A percentile compares a stretch with the other conserved stretches of the same genome.
These are phyloP conservation scores for Zasmidium cellare DNA, from an alignment of 2,329 filamentous ascomycete genomes.

Conservation along the genomic window DNA sequence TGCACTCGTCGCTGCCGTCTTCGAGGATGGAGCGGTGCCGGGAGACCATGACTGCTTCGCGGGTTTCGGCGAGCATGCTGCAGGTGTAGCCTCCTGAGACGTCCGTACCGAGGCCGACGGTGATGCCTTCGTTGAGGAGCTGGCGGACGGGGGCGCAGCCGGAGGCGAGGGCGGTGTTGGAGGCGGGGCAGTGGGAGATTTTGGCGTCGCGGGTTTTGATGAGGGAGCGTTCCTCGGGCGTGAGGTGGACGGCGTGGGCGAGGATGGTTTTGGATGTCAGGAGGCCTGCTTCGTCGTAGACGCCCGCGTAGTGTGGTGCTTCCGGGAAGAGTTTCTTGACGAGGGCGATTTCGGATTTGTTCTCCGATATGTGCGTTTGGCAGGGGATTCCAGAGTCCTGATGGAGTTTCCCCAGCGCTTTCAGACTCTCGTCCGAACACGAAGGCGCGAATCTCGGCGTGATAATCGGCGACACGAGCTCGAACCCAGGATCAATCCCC, in stretches of 20 bases:
- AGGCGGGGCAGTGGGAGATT: constrained; percentile 83
- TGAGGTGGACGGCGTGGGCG: constrained; percentile 80
- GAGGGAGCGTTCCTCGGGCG: constrained; percentile 63
- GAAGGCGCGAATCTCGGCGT: constrained; percentile 67
- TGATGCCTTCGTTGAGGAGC: constrained; percentile 72
- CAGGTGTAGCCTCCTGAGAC: constrained; percentile 84
- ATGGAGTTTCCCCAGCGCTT: constrained; percentile 64
- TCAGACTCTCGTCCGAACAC: constrained; percentile 58
- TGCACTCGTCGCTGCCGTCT: constrained; percentile 47
- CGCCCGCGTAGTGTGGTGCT: constrained; percentile 64
- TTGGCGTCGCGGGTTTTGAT: constrained; percentile 64
- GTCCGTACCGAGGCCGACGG: constrained; percentile 86
- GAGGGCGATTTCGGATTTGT: constrained; percentile 69
- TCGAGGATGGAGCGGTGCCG: constrained; percentile 64
- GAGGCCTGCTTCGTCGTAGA: constrained; percentile 74
- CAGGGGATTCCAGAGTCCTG: constrained; percentile 64
- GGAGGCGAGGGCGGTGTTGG: constrained; percentile 78
- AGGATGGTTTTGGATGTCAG: constrained; percentile 74
- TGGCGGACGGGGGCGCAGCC: constrained; percentile 75
- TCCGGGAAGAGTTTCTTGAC: constrained; percentile 71
- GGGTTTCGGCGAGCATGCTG: constrained; percentile 76
- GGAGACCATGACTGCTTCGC: constrained; percentile 78
- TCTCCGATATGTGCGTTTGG: constrained; percentile 91
- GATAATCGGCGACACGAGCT: constrained; percentile 74
- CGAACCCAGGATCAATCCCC: constrained; percentile 62